Evolutionary conservation across 495 filamentous ascomycete species (phyloP), one percentile per base, ranked within the genome.

Genomic region (Filosporella fistucella): DNA sequence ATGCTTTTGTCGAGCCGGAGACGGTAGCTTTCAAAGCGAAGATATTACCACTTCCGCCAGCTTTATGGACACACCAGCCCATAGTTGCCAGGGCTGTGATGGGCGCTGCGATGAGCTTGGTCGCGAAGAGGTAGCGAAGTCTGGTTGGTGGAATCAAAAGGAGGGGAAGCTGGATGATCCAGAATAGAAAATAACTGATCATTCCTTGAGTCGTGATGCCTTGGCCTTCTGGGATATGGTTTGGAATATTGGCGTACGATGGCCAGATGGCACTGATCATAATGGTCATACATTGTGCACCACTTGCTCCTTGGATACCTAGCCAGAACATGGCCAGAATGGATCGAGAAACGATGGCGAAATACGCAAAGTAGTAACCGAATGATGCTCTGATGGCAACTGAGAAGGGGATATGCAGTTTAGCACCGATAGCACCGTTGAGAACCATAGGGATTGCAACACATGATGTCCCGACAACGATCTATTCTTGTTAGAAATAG

Each of bases 291-390:
- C 78, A 74, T 53, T 82, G 78, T 0, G 78, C 81, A 8, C 84
- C 84, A 53, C 81, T 85, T 44, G 77, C 76, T 21, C 79, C 75
- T 57, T 86, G 78, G 41, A 88, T 84, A 12, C 79, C 80, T 21
- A 85, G 79, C 84, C 84, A 87, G 64, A 87, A 86, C 55, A 85
- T 65, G 7, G 82, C 83, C 4, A 86, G 69, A 45, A 86, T 77
- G 0, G 75, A 69, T n/a, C 84, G 74, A 0, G 80, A 84, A 9
- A 86, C 64, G 40, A 86, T 84, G 20, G 76, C 71, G 53, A 88
- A 74, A 55, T 85, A 86, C 3, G 75, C 75, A 39, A 82, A 73
- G 67, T 79, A 87, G 63, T 82, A 87, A 1, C 84, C 84, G 66
- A 82, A 88, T 49, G 70, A 70, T 9, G 81, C 80, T 14, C 83